These are phyloP conservation scores for Curvularia hawaiiensis DNA, from an alignment of 2,329 filamentous ascomycete species.

Conservation along the genomic window DNA sequence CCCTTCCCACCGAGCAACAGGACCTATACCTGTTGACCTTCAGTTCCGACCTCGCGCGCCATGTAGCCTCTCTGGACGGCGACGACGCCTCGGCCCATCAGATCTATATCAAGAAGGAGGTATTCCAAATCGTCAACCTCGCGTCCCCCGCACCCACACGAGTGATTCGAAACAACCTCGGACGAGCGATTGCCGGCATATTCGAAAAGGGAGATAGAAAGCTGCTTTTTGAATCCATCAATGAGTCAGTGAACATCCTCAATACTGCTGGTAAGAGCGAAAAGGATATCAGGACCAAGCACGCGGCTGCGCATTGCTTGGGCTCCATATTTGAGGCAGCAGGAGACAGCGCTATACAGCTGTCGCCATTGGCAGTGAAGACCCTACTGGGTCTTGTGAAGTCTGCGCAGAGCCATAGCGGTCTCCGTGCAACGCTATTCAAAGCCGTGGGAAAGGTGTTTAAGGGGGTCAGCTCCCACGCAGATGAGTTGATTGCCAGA, in stretches of 20 bases:
- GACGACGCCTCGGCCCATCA: conserved; percentile 89
- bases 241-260: conserved; percentile 78
- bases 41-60: conserved; percentile 78
- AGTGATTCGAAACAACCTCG: conserved; percentile 87
- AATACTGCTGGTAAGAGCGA: conserved; percentile 74
- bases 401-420: conserved; percentile 76
- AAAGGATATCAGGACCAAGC: conserved; percentile 76
- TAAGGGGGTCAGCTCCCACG: conserved; percentile 73
- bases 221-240: conserved; percentile 91
- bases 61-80: conserved; percentile 74
- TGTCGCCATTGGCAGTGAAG: conserved; percentile 76
- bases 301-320: conserved; percentile 85
- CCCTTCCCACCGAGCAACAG: conserved; percentile 91
- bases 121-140: conserved; percentile 90
- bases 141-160: conserved; percentile 80
- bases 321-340: conserved; percentile 91
- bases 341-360: conserved; percentile 86
- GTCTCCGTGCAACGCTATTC: conserved; percentile 79
- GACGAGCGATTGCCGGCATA: conserved; percentile 80
- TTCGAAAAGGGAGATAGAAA: conserved; percentile 87
- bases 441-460: conserved; percentile 76
- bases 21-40: conserved; percentile 92
- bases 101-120: conserved; percentile 88
- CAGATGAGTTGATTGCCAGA: conserved; percentile 84
- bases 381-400: conserved; percentile 81